Evolutionary conservation across 1,139 yeast genomes (phyloP), one percentile per base, ranked within the genome.

Genomic region (Scheffersomyces segobiensis): DNA sequence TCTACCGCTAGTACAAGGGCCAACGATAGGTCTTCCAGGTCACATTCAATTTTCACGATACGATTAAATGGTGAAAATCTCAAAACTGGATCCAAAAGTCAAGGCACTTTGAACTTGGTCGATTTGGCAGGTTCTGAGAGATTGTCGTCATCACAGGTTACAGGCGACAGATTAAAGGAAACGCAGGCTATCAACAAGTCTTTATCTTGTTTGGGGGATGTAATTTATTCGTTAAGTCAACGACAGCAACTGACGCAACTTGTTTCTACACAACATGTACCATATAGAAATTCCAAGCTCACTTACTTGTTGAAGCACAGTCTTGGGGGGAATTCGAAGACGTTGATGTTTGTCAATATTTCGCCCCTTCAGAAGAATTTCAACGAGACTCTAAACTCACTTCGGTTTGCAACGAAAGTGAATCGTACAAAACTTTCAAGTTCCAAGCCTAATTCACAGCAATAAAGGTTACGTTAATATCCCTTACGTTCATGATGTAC

Each of bases 41-140:
- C 88, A 0, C 88, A 85, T 65, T 88, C 93, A 7, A 89, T 95
- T 1, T 93, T 91, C 66, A 87, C 86, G 10, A 76, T 95, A 5
- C 77, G 81, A 18, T 76, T 95, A 10, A 63, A 69, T 3, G 97
- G 97, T 0, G 57, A 56, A 18, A 87, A 91, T 65, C 47, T 61
- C 3, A 69, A 71, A 12, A 86, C 89, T 0, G 85, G 85, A 0
- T 82, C 83, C 51, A 59, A 59, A 0, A 76, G 87, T 24, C 73
- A 78, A 20, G 97, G 97, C 1, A 83, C 85, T 1, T 76, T 92
- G 58, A 91, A 91, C 65, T 74, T 92, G 54, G 86, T 92, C 53
- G 97, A 92, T 71, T 77, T 92, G 60, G 97, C 97, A 0, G 97
- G 97, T 8, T 88, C 96, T 0, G 99, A 95, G 74, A 79, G 98